Conservation (phyloP, 164 flowering plant species). For the Santalum album region DNA sequence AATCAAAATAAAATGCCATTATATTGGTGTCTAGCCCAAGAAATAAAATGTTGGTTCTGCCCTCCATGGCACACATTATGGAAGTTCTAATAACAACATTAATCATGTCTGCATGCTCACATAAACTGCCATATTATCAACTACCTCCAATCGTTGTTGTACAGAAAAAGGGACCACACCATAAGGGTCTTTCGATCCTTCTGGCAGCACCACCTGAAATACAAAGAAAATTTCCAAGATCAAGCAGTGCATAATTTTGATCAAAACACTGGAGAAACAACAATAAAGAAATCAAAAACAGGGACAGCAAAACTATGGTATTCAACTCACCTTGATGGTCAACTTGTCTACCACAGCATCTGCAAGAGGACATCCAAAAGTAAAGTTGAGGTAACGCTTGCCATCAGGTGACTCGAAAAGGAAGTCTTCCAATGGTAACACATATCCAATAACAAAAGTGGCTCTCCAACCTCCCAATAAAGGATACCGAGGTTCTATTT, state of each 20-base stretch:
- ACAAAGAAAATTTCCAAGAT: too few relatives aligned
- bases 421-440: constrained; percentile 82
- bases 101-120: background rate
- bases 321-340: constrained; percentile 56
- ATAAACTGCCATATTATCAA: background rate
- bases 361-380: constrained; percentile 76
- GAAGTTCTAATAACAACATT: too few relatives aligned
- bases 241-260: background rate
- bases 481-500: constrained; percentile 93
- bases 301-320: background rate
- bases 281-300: background rate
- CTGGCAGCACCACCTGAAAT: constrained; percentile 87
- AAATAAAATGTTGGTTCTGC: too few relatives aligned
- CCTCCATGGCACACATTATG: too few relatives aligned
- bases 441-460: constrained; percentile 84
- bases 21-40: too few relatives aligned
- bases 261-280: background rate
- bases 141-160: constrained; percentile 71
- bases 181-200: constrained; percentile 79
- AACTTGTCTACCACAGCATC: constrained; percentile 83
- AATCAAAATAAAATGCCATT: too few relatives aligned
- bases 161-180: constrained; percentile 64
- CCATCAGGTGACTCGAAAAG: constrained; percentile 82
- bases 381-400: constrained; percentile 83
- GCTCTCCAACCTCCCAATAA: constrained; percentile 98